These are phyloP conservation scores for Arabidopsis arenosa DNA, from an alignment of 345 rosid genomes.

Conservation along the genomic window DNA sequence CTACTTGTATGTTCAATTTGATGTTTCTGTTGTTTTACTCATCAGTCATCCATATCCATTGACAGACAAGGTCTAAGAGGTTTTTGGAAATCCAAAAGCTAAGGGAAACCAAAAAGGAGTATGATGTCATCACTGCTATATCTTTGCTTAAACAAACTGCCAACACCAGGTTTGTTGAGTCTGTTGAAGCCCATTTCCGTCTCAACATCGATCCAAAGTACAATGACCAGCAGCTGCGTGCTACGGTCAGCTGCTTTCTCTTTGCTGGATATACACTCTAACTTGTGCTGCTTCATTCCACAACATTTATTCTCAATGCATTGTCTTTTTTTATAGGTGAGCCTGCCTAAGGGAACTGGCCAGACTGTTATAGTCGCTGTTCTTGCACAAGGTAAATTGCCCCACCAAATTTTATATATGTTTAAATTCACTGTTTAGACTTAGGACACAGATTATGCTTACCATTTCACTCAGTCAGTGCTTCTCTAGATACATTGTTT, in stretches of 20 bases:
- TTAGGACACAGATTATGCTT: not conserved
- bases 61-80: constrained; percentile 95
- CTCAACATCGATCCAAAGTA: constrained; percentile 96
- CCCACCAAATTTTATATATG: not conserved
- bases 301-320: not conserved
- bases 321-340: constrained; percentile 60
- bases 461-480: not conserved
- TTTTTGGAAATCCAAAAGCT: constrained; percentile 96
- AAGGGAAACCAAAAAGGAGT: constrained; percentile 86
- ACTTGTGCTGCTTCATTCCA: constrained; percentile 12
- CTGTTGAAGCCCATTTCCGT: constrained; percentile 95
- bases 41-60: constrained; percentile 26
- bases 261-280: not conserved
- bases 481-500: not conserved
- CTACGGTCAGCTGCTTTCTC: constrained; percentile 62
- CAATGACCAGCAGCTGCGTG: constrained; percentile 96
- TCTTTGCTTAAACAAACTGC: constrained; percentile 79
- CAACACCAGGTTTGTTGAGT: constrained; percentile 77
- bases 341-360: constrained; percentile 97
- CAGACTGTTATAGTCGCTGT: constrained; percentile 92
- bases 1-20: not conserved
- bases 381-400: constrained; percentile 86
- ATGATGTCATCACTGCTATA: constrained; percentile 72
- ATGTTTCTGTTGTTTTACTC: not conserved
- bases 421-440: not conserved